Evolutionary conservation across 2,329 filamentous ascomycete genomes (phyloP).

Genomic region (Colletotrichum sublineola): DNA sequence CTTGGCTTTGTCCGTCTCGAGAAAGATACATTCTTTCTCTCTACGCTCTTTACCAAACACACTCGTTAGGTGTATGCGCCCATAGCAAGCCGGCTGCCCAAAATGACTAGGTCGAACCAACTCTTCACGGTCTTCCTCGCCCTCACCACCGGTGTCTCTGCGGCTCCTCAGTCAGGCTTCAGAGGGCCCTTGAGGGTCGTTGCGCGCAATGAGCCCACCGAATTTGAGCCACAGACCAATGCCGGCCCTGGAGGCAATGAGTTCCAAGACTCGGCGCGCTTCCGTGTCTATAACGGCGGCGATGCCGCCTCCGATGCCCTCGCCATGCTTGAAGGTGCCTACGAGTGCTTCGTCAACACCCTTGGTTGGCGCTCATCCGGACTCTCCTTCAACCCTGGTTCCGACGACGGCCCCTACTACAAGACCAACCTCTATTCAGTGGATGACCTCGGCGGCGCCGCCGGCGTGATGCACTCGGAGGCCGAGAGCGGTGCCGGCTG

Average conservation of each 20-base stretch:
- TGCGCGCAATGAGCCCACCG: slow-evolving; percentile 42
- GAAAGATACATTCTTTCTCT: not conserved
- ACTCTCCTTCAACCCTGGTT: slow-evolving; percentile 51
- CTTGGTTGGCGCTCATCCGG: slow-evolving; percentile 57
- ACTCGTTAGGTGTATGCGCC: slow-evolving; percentile 6
- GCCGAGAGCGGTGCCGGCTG: slow-evolving; percentile 55
- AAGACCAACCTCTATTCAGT: slow-evolving; percentile 64
- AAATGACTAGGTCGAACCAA: slow-evolving; percentile 31
- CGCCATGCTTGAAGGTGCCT: slow-evolving; percentile 60
- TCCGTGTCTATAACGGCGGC: slow-evolving; percentile 54
- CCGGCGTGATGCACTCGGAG: slow-evolving; percentile 60
- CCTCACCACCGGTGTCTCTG: slow-evolving; percentile 22
- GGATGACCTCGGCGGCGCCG: slow-evolving; percentile 52
- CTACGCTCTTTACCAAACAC: slow-evolving; percentile 10
- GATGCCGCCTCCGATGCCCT: slow-evolving; percentile 48
- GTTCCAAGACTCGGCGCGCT: slow-evolving; percentile 54
- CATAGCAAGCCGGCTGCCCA: not conserved
- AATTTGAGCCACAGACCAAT: slow-evolving; percentile 49
- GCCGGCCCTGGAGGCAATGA: slow-evolving; percentile 51
- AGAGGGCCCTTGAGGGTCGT: not conserved
- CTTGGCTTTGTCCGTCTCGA: not conserved
- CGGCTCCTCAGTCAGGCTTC: slow-evolving; percentile 26
- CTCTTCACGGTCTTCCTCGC: slow-evolving; percentile 32
- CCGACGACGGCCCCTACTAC: slow-evolving; percentile 55
- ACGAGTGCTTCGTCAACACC: slow-evolving; percentile 55